These are phyloP conservation scores for Sclerotinia minor DNA, from an alignment of 2,329 filamentous ascomycete species.

Conservation along the genomic window DNA sequence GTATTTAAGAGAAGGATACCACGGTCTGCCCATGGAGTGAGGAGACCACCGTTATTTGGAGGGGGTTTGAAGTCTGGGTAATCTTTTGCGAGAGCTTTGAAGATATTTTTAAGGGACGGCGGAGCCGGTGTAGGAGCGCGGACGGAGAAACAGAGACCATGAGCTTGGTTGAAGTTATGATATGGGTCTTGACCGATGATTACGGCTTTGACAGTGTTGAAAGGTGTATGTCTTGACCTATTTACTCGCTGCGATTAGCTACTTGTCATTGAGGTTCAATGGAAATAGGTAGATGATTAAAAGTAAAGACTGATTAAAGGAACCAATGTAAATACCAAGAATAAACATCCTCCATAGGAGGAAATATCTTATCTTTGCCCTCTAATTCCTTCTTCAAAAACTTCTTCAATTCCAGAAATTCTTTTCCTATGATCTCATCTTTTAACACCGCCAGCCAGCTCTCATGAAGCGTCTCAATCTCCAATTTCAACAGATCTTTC, in stretches of 20 bases:
- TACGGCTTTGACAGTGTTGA: constrained; percentile 85
- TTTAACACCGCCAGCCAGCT: constrained; percentile 90
- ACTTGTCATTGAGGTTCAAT: background rate
- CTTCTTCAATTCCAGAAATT: constrained; percentile 84
- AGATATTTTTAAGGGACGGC: constrained; percentile 91
- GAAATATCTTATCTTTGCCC: constrained; percentile 77
- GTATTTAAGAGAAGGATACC: constrained; percentile 94
- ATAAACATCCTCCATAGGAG: constrained; percentile 85
- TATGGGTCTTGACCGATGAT: constrained; percentile 97
- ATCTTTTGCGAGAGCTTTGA: constrained; percentile 81
- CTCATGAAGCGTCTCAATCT: constrained; percentile 88
- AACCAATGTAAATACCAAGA: constrained; percentile 67
- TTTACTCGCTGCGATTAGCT: constrained; percentile 31
- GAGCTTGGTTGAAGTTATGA: constrained; percentile 92
- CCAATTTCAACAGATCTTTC: constrained; percentile 76
- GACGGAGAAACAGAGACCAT: constrained; percentile 94
- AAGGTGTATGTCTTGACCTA: constrained; percentile 91
- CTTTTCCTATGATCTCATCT: constrained; percentile 74
- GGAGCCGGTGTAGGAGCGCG: constrained; percentile 84
- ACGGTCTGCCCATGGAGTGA: constrained; percentile 91
- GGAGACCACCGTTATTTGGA: constrained; percentile 73
- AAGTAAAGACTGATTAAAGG: constrained; percentile 21
- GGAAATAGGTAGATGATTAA: background rate
- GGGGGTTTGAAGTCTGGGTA: constrained; percentile 79
- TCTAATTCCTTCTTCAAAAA: constrained; percentile 80